phyloP scores from a whole-genome alignment of 1,284 basidiomycete genomes.

The Cutaneotrichosporon mucoides region DNA sequence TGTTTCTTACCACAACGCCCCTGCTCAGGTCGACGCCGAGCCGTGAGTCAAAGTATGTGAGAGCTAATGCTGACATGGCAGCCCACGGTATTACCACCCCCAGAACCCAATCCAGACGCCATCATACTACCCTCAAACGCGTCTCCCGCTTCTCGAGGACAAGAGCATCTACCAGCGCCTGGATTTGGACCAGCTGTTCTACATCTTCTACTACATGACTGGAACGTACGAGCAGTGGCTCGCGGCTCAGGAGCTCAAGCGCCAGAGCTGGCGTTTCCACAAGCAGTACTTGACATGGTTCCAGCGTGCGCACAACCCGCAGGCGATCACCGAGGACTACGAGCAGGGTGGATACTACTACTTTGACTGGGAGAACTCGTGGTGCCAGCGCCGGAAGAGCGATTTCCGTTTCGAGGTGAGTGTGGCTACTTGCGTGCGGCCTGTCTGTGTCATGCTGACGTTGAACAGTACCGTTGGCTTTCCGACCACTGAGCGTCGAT shows the following conservation, averaged over 20 bases:
- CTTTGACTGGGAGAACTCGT: constrained; percentile 95
- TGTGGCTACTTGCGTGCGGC: constrained; percentile 36
- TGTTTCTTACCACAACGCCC: constrained; percentile 78
- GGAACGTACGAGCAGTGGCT: constrained; percentile 98
- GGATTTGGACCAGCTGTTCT: constrained; percentile 97
- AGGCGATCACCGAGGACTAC: constrained; percentile 98
- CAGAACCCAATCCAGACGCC: constrained; percentile 88
- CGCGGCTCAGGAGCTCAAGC: constrained; percentile 94
- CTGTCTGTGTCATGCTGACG: background rate
- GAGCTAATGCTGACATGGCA: constrained; percentile 38
- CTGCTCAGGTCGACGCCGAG: constrained; percentile 89
- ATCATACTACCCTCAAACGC: constrained; percentile 91
- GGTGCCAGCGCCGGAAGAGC: constrained; percentile 97
- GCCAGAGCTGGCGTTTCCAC: constrained; percentile 98
- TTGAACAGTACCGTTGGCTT: constrained; percentile 66
- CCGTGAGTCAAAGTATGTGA: constrained; percentile 58
- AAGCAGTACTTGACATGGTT: constrained; percentile 99
- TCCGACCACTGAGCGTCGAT: constrained; percentile 63
- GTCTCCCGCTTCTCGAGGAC: constrained; percentile 75
- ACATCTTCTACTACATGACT: constrained; percentile 97
- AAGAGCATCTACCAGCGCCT: constrained; percentile 84
- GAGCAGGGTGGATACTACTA: constrained; percentile 98
- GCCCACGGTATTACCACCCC: constrained; percentile 94
- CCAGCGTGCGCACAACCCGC: constrained; percentile 97
- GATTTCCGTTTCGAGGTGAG: constrained; percentile 79